phyloP scores from a whole-genome alignment of 257 asterid species.

The Mentha longifolia region DNA sequence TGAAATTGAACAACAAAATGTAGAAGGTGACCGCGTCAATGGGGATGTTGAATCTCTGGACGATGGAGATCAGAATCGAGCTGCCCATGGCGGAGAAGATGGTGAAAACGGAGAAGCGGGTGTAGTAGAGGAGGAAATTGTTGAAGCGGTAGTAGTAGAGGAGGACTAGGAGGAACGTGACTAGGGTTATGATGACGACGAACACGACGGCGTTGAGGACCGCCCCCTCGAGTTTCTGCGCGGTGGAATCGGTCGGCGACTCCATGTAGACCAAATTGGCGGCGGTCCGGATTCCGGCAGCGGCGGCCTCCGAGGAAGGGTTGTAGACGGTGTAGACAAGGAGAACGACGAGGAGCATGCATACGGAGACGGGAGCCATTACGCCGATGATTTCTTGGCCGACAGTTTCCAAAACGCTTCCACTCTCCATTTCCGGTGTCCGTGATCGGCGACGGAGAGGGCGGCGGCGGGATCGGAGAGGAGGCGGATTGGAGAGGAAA shows the following conservation, averaged over 20 bases:
- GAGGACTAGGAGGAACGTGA: conserved; percentile 77
- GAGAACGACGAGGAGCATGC: conserved; percentile 93
- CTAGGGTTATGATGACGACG: conserved; percentile 64
- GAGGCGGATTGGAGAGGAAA: not conserved
- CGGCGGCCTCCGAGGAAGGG: conserved; percentile 48
- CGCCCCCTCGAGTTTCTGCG: conserved; percentile 83
- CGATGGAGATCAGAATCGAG: conserved; percentile 63
- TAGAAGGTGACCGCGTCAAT: conserved; percentile 70
- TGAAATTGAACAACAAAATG: conserved; percentile 64
- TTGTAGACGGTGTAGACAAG: conserved; percentile 74
- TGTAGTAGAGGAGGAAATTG: conserved; percentile 75
- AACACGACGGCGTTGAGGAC: conserved; percentile 79
- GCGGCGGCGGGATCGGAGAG: conserved; percentile 31
- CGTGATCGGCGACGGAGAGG: conserved; percentile 30
- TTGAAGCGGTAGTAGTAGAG: conserved; percentile 91
- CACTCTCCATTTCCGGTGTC: conserved; percentile 59
- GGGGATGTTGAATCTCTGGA: conserved; percentile 71
- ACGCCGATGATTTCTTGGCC: conserved; percentile 87
- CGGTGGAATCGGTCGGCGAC: conserved; percentile 70
- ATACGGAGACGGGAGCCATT: conserved; percentile 95
- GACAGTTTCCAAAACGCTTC: conserved; percentile 72
- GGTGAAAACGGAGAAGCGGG: conserved; percentile 78
- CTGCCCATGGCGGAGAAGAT: conserved; percentile 85
- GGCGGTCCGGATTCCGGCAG: conserved; percentile 68
- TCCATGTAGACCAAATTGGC: conserved; percentile 88